phyloP scores from a whole-genome alignment of 1,284 basidiomycete species.

The Sanghuangporus weigelae region DNA sequence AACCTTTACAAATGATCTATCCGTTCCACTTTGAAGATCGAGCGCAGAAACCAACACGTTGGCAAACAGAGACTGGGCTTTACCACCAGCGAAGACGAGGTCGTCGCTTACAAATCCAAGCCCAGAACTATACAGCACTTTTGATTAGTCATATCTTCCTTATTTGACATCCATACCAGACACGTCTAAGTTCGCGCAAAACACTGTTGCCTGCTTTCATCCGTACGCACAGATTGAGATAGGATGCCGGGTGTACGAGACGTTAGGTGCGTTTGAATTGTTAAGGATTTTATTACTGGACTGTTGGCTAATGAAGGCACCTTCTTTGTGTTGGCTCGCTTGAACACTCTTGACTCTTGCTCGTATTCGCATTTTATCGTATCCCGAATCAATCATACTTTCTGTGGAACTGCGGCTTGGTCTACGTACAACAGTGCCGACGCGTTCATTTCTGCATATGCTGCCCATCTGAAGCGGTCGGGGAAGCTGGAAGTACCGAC shows the following conservation, averaged over 20 bases:
- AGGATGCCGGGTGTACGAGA: constrained; percentile 93
- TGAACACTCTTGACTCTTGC: not conserved
- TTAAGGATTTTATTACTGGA: not conserved
- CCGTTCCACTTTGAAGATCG: too few species aligned
- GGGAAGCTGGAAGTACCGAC: constrained; percentile 98
- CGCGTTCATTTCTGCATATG: constrained; percentile 87
- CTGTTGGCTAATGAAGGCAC: not conserved
- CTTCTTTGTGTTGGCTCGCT: too few species aligned
- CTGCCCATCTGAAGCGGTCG: constrained; percentile 92
- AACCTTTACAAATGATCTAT: too few species aligned
- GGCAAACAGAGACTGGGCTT: too few species aligned
- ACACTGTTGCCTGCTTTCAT: constrained; percentile 30
- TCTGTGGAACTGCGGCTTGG: too few species aligned
- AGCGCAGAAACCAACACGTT: too few species aligned
- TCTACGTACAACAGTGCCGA: constrained; percentile 59
- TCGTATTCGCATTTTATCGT: not conserved
- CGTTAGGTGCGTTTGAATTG: constrained; percentile 60
- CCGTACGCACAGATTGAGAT: constrained; percentile 25
- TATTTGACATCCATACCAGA: not conserved
- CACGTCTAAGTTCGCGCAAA: not conserved
- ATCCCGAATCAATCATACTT: not conserved
- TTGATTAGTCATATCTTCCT: not conserved
- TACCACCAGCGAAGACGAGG: too few species aligned
- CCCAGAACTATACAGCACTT: not conserved
- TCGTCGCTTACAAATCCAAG: not conserved